A percentile compares a stretch with the other conserved stretches of the same genome.
Evolutionary conservation across 768 basidiomycete genomes (phyloP).

Genomic region (Cystofilobasidium bisporidii): DNA sequence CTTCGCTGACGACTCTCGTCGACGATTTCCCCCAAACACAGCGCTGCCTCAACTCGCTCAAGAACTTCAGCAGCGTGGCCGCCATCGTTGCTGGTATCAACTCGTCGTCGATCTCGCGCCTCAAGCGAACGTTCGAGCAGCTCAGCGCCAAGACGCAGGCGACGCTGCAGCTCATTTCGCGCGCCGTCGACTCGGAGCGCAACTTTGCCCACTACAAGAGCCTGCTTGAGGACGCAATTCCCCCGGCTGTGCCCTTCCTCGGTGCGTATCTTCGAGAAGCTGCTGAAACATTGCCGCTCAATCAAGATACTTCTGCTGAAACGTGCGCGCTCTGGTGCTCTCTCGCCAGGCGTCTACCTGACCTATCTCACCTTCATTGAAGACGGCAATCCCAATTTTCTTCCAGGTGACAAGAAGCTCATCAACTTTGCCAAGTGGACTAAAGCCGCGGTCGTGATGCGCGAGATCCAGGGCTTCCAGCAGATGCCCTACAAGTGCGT

Average conservation of each 20-base stretch:
- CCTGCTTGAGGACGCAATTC: conserved; percentile 67
- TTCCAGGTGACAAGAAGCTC: conserved; percentile 46
- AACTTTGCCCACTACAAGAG: conserved; percentile 89
- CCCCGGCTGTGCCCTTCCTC: conserved; percentile 94
- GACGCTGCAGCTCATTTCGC: conserved; percentile 68
- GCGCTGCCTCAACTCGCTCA: conserved; percentile 71
- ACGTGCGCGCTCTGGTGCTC: neutral
- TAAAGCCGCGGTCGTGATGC: conserved; percentile 90
- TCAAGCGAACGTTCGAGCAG: conserved; percentile 90
- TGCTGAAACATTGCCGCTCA: no score
- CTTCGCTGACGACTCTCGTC: neutral
- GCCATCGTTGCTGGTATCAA: conserved; percentile 90
- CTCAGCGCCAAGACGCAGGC: conserved; percentile 64
- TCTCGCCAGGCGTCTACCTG: conserved; percentile 71
- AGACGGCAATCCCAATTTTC: conserved; percentile 81
- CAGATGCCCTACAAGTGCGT: conserved; percentile 65
- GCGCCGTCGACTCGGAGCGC: conserved; percentile 82
- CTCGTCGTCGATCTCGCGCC: conserved; percentile 79
- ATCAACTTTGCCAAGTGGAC: conserved; percentile 95
- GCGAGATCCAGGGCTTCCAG: conserved; percentile 95
- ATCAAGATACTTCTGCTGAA: no score
- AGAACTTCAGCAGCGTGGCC: conserved; percentile 96
- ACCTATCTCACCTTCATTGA: conserved; percentile 96
- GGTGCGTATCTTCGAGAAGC: conserved; percentile 42
- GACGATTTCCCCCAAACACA: conserved; percentile 38